phyloP scores from a whole-genome alignment of 1,284 basidiomycete genomes.

The Somion occarium region DNA sequence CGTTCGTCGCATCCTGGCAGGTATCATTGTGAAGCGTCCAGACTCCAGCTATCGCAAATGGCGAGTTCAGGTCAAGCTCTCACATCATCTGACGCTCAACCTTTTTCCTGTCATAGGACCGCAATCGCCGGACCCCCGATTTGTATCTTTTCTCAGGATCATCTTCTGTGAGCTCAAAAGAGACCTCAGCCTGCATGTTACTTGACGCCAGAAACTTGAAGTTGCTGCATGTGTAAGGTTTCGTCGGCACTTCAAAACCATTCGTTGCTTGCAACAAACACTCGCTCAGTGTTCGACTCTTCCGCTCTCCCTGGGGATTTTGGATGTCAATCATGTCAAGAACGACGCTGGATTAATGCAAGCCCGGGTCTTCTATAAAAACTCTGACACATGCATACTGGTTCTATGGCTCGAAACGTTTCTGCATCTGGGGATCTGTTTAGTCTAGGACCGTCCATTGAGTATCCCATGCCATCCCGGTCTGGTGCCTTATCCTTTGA shows the following conservation, averaged over 20 bases:
- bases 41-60: neutral
- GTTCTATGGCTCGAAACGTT: too few relatives aligned
- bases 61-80: slow-evolving; percentile 1
- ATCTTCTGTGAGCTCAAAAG: neutral
- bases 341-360: neutral
- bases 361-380: too few relatives aligned
- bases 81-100: neutral
- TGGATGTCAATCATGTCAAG: neutral
- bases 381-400: too few relatives aligned
- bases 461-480: too few relatives aligned
- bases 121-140: neutral
- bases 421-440: too few relatives aligned
- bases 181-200: too few relatives aligned
- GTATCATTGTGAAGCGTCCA: neutral
- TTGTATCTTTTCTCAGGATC: neutral
- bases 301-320: neutral
- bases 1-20: neutral
- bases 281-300: neutral
- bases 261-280: neutral
- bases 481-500: too few relatives aligned
- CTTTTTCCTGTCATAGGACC: neutral
- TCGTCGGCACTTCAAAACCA: neutral
- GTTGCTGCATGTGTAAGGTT: too few relatives aligned
- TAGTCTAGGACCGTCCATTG: too few relatives aligned
- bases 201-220: too few relatives aligned